Conservation (phyloP, 2,329 filamentous ascomycete genomes). For the Nigrospora oryzae region DNA sequence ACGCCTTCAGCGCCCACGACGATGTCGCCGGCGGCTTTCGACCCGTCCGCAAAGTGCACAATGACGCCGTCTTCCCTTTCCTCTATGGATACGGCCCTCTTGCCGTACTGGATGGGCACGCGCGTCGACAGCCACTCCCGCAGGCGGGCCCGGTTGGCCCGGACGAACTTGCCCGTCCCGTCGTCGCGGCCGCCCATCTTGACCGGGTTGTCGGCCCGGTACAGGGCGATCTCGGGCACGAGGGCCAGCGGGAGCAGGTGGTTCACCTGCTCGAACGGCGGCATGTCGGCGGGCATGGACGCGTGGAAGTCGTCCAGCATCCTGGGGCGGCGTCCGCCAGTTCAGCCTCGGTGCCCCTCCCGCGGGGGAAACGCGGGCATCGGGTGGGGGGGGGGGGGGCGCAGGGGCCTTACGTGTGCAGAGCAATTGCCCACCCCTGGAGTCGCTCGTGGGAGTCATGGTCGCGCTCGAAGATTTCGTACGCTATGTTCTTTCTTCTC, state of each 20-base stretch:
- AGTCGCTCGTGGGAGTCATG: background rate
- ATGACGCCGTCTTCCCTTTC: conserved; percentile 7
- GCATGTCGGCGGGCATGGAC: conserved; percentile 4
- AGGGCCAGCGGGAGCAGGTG: conserved; percentile 9
- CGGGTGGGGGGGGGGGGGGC: too few relatives aligned
- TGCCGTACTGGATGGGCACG: conserved; percentile 17
- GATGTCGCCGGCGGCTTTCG: conserved; percentile 13
- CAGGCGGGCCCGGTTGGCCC: conserved; percentile 12
- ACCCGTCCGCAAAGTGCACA: conserved; percentile 16
- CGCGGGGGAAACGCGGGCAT: too few relatives aligned
- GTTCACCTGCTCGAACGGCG: conserved; percentile 7
- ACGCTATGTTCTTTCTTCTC: conserved; percentile 3
- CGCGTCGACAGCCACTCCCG: conserved; percentile 15
- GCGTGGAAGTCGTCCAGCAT: background rate
- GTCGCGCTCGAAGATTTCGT: conserved; percentile 3
- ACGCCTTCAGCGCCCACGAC: conserved; percentile 18
- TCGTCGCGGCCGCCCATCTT: conserved; percentile 1
- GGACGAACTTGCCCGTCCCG: conserved; percentile 2
- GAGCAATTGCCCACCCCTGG: conserved; percentile 3
- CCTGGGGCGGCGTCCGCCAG: background rate
- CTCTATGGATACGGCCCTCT: conserved; percentile 10
- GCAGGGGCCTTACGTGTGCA: background rate
- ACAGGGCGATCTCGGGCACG: conserved; percentile 5
- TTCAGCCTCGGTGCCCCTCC: too few relatives aligned
- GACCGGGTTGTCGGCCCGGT: conserved; percentile 1